Percentiles rank a stretch among this genome's conserved stretches.
Evolutionary conservation across 805 yeast species (phyloP).

Genomic region (Suhomyces sp.): DNA sequence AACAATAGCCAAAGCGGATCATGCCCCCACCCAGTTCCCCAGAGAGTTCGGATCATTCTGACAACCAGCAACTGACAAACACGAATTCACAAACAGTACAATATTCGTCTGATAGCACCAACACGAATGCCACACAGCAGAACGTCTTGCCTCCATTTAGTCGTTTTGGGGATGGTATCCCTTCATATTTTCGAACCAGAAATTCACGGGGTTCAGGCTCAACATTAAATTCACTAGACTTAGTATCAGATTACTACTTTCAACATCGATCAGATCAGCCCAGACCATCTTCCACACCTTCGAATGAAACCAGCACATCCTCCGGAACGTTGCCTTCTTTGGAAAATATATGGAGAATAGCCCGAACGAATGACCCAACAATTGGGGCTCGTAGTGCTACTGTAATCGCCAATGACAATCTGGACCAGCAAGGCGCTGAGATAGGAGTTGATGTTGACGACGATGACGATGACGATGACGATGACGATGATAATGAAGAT

Average conservation of each 20-base stretch:
- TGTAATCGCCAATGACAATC: neutral
- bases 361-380: neutral
- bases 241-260: conserved; percentile 13
- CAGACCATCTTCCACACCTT: neutral
- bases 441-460: conserved; percentile 7
- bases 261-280: conserved; percentile 3
- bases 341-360: conserved; percentile 2
- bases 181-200: neutral
- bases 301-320: neutral
- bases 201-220: conserved; percentile 7
- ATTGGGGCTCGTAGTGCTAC: neutral
- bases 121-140: neutral
- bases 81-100: neutral
- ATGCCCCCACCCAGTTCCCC: neutral
- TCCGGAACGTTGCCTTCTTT: neutral
- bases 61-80: neutral
- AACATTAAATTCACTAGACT: conserved; percentile 10
- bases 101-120: neutral
- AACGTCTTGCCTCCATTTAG: neutral
- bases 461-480: conserved; percentile 5
- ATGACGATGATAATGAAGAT: neutral
- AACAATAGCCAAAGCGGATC: neutral
- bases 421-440: conserved; percentile 5
- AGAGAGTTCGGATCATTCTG: neutral
- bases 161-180: neutral